Percentiles rank a stretch among this genome's conserved stretches.
phyloP scores from a whole-genome alignment of 495 filamentous ascomycete genomes.

The Oidiodendron maius region DNA sequence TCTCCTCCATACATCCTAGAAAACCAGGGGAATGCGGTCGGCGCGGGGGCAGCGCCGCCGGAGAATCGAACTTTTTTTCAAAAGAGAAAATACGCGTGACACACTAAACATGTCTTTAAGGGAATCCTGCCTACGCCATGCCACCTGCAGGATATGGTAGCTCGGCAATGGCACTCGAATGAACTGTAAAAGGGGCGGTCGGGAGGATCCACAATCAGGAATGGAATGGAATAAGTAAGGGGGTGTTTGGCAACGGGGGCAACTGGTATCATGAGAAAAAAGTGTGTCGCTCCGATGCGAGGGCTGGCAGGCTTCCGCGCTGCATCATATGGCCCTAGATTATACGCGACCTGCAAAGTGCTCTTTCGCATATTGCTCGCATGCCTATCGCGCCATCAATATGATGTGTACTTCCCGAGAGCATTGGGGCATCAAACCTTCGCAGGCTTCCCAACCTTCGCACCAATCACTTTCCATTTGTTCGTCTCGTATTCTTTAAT shows the following conservation, averaged over 20 bases:
- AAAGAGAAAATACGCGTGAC: neutral
- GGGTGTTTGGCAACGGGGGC: neutral
- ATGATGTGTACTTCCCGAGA: no score
- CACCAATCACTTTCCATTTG: slow-evolving; percentile 96
- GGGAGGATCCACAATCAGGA: neutral
- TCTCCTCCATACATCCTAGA: neutral
- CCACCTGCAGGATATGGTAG: slow-evolving; percentile 9
- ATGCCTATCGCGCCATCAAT: slow-evolving; percentile 65
- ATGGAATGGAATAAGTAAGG: neutral
- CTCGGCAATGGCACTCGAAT: neutral
- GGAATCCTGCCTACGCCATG: slow-evolving; percentile 14
- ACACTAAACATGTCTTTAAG: slow-evolving; percentile 1
- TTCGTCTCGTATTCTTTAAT: slow-evolving; percentile 98
- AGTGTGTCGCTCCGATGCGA: no score
- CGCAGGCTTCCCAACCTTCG: slow-evolving; percentile 95
- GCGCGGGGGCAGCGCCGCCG: neutral
- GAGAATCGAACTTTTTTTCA: slow-evolving; percentile 9
- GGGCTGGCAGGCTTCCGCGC: neutral
- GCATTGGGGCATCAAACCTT: slow-evolving; percentile 62
- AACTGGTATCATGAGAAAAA: neutral
- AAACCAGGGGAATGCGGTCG: neutral
- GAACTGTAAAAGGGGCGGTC: neutral
- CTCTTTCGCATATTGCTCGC: slow-evolving; percentile 97
- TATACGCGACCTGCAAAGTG: slow-evolving; percentile 58
- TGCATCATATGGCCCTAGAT: neutral